phyloP scores from a whole-genome alignment of 1,284 basidiomycete genomes.

The Papiliotrema flavescens region DNA sequence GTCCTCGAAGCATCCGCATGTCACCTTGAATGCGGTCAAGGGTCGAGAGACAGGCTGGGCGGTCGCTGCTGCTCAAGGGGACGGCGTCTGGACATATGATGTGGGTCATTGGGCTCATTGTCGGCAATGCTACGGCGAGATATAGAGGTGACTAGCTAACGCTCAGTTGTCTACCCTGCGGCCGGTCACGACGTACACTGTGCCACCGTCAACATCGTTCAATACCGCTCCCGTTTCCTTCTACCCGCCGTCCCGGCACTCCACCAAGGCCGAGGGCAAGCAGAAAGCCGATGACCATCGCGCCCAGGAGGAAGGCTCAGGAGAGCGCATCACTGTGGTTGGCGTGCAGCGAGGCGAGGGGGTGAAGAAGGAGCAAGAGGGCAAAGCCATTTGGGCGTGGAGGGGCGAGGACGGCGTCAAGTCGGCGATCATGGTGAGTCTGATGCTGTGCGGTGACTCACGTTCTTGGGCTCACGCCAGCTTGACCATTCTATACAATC shows the following conservation, averaged over 20 bases:
- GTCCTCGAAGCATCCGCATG: constrained; percentile 33
- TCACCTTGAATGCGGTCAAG: constrained; percentile 36
- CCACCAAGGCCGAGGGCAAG: constrained; percentile 7
- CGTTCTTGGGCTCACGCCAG: not conserved
- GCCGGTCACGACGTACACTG: constrained; percentile 45
- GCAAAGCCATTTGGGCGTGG: constrained; percentile 40
- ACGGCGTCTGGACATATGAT: constrained; percentile 50
- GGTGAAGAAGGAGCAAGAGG: constrained; percentile 19
- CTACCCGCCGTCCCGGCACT: constrained; percentile 4
- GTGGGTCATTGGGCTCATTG: constrained; percentile 24
- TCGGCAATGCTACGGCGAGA: too few relatives aligned
- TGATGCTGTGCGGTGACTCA: not conserved
- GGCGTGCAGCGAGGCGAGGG: constrained; percentile 27
- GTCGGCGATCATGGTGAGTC: constrained; percentile 18
- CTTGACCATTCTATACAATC: constrained; percentile 7
- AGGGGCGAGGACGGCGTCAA: constrained; percentile 38
- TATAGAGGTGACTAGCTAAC: not conserved
- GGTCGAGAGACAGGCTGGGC: constrained; percentile 33
- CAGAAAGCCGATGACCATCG: constrained; percentile 11
- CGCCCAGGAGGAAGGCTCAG: constrained; percentile 5
- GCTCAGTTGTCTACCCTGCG: constrained; percentile 40
- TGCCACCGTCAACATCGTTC: constrained; percentile 43
- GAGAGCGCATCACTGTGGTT: constrained; percentile 30
- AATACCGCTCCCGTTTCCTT: constrained; percentile 38
- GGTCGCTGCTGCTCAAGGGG: constrained; percentile 47